Evolutionary conservation across 345 rosid species (phyloP), one percentile per base, ranked within the genome.

Genomic region (Cardamine chenopodiifolia): DNA sequence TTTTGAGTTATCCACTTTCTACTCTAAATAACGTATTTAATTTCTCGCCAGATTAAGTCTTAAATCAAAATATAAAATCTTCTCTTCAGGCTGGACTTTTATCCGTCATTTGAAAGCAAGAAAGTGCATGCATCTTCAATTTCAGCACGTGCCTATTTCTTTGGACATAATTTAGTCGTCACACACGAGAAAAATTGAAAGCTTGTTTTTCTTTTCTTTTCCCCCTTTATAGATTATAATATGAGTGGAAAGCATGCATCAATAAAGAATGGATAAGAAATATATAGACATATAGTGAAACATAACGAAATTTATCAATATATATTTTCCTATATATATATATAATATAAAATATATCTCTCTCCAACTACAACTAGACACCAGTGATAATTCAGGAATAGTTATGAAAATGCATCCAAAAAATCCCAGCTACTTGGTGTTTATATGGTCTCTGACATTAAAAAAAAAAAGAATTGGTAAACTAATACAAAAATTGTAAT

Each of bases 81-180:
- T 68, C 5, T 29, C 1, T 29, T 22, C 26, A 23, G 5, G 31
- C 7, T 60, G 28, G 47, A 14, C 54, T 37, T 67, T 67, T 13
- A 39, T 54, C 57, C 25, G 5, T 62, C 65, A 62, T 35, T 34
- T 0, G 80, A 63, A 62, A 47, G 74, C 57, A 70, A 70, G 75
- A 55, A 76, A 76, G 60, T 76, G 75, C 75, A 76, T 76, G 80
- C 80, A 76, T 63, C 80, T 76, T 63, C 12, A 76, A 54, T 76
- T 76, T 3, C 3, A 63, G 8, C 80, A 76, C 75, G 80, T 76
- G 80, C 48, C 13, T 70, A 76, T 70, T 62, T 34, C 23, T 25
- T 25, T 62, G 65, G 71, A 25, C 71, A 76, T 62, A 70, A 69
- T 54, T 69, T 42, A 76, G 75, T 76, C 53, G 80, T 52, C 80